A percentile compares a stretch with the other conserved stretches of the same genome.
phyloP scores from a whole-genome alignment of 2,329 filamentous ascomycete species.

The Venturia effusa region DNA sequence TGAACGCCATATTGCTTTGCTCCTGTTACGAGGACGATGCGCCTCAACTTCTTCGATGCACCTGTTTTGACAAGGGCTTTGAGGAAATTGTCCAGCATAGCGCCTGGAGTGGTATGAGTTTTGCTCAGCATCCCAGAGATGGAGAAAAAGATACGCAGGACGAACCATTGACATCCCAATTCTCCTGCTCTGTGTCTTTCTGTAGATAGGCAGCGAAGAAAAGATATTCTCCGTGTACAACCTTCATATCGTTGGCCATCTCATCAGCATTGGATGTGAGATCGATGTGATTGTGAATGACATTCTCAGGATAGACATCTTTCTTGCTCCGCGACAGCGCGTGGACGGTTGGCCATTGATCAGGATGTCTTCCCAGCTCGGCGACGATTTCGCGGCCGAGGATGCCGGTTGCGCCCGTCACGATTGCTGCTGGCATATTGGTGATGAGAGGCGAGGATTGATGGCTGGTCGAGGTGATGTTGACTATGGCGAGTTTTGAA shows the following conservation, averaged over 20 bases:
- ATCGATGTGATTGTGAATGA: constrained; percentile 30
- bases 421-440: constrained; percentile 22
- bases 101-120: constrained; percentile 17
- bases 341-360: constrained; percentile 28
- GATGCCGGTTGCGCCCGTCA: constrained; percentile 26
- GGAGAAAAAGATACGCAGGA: neutral
- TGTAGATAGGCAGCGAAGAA: constrained; percentile 35
- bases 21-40: constrained; percentile 39
- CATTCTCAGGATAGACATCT: constrained; percentile 23
- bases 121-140: neutral
- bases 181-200: constrained; percentile 26
- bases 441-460: neutral
- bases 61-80: constrained; percentile 33
- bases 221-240: constrained; percentile 28
- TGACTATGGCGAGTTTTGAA: too few species aligned
- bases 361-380: constrained; percentile 25
- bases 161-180: constrained; percentile 25
- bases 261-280: constrained; percentile 23
- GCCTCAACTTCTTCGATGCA: constrained; percentile 31
- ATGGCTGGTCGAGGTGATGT: too few species aligned
- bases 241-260: constrained; percentile 28
- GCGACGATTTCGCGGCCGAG: constrained; percentile 30
- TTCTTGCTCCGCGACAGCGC: constrained; percentile 31
- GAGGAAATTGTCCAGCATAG: constrained; percentile 40
- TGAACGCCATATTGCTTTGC: constrained; percentile 45